These are phyloP conservation scores for Cytospora chrysosperma DNA, from an alignment of 2,329 filamentous ascomycete species.

Conservation along the genomic window DNA sequence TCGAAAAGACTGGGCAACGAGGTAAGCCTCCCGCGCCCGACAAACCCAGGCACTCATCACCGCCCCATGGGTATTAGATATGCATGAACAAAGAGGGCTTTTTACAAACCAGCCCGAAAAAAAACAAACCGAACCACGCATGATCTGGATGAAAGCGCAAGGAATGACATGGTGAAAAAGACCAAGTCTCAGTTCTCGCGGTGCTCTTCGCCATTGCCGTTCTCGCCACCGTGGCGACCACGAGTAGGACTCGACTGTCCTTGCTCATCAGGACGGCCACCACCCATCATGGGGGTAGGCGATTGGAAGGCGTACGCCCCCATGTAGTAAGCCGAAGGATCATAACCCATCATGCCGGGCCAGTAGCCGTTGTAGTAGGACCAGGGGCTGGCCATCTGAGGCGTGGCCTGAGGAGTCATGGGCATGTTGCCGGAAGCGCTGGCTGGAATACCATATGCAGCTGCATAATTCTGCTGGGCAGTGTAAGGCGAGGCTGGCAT, in stretches of 20 bases:
- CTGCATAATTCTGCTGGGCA: background rate
- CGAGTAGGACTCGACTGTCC: slow-evolving; percentile 13
- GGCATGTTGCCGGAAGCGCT: slow-evolving; percentile 6
- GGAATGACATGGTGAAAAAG: background rate
- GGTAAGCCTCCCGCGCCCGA: background rate
- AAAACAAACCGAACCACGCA: background rate
- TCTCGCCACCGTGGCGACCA: background rate
- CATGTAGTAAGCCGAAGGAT: slow-evolving; percentile 16
- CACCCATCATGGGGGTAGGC: slow-evolving; percentile 9
- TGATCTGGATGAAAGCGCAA: background rate
- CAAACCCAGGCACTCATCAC: background rate
- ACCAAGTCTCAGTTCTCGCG: background rate
- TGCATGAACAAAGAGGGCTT: slow-evolving; percentile 5
- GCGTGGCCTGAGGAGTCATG: slow-evolving; percentile 17
- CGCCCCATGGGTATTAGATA: slow-evolving; percentile 11
- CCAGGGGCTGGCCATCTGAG: slow-evolving; percentile 20
- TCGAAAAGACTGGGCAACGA: background rate
- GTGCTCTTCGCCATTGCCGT: background rate
- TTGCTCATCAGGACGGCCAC: background rate
- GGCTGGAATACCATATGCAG: slow-evolving; percentile 2
- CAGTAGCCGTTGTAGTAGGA: slow-evolving; percentile 21
- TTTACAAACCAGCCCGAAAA: slow-evolving; percentile 4
- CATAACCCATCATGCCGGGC: slow-evolving; percentile 17
- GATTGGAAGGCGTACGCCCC: slow-evolving; percentile 10
- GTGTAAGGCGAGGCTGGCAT: slow-evolving; percentile 13